phyloP scores from a whole-genome alignment of 371 early-diverging fungal species.

The Rhizomucor miehei region DNA sequence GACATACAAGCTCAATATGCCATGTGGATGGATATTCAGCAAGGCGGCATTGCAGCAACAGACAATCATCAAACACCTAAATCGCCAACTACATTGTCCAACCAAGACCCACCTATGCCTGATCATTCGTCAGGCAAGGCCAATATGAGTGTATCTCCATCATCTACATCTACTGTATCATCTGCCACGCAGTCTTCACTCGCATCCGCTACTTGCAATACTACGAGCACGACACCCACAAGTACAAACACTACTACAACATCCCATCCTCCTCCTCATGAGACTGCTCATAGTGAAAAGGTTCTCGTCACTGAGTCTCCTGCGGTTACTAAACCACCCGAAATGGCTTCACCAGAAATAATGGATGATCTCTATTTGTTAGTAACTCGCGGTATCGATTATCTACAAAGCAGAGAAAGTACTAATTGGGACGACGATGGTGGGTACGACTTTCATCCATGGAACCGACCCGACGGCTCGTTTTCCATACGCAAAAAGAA shows the following conservation, averaged over 20 bases:
- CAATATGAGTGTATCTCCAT: constrained; percentile 3
- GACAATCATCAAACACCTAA: constrained; percentile 3
- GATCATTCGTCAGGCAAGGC: not conserved
- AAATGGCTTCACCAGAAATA: not conserved
- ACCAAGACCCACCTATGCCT: too few species aligned
- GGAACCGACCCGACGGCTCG: constrained; percentile 45
- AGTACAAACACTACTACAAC: not conserved
- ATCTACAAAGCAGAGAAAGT: constrained; percentile 33
- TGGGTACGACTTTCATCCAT: constrained; percentile 50
- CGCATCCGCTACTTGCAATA: constrained; percentile 1
- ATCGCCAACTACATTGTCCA: not conserved
- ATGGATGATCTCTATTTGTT: constrained; percentile 16
- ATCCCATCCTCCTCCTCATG: not conserved
- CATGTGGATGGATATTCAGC: constrained; percentile 43
- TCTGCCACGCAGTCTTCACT: constrained; percentile 1
- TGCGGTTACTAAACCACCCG: not conserved
- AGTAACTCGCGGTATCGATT: constrained; percentile 46
- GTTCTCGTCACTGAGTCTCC: not conserved
- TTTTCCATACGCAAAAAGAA: constrained; percentile 31
- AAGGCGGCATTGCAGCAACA: constrained; percentile 8
- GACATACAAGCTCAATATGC: constrained; percentile 41
- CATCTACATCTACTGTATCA: constrained; percentile 7
- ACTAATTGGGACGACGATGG: constrained; percentile 51
- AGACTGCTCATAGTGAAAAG: not conserved
- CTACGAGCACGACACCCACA: constrained; percentile 2